phyloP scores from a whole-genome alignment of 257 asterid species.

The Jaltomata sinuosa region DNA sequence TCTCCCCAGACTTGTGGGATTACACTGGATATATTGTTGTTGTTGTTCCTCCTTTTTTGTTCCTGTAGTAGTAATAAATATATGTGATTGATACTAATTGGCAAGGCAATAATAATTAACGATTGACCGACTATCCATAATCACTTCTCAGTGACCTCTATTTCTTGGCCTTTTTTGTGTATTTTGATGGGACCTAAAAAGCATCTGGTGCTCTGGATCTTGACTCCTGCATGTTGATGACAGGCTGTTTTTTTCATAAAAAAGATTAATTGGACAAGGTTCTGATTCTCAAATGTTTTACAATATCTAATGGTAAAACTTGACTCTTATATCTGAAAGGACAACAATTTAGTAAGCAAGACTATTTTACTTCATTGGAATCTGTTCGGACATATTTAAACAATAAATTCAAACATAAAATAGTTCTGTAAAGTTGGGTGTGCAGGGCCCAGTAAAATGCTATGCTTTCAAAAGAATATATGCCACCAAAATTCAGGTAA shows the following conservation, averaged over 20 bases:
- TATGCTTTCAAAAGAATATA: background rate
- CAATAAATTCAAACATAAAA: background rate
- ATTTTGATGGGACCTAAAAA: background rate
- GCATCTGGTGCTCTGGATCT: background rate
- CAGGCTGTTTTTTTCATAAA: background rate
- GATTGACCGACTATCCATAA: background rate
- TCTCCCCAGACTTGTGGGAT: too few relatives aligned
- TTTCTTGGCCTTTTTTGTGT: background rate
- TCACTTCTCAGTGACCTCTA: background rate
- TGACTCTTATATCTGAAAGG: background rate
- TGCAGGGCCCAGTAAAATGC: background rate
- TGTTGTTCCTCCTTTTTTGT: too few relatives aligned
- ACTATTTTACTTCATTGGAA: background rate
- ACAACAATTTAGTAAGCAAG: background rate
- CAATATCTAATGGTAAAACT: background rate
- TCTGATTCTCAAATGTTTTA: background rate
- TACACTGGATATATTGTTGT: too few relatives aligned
- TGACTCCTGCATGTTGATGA: background rate
- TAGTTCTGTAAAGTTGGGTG: background rate
- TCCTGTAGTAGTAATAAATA: background rate
- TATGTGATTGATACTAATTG: background rate
- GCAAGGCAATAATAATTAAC: background rate
- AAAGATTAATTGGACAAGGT: background rate
- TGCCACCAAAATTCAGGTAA: background rate
- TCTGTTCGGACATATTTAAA: background rate